phyloP scores from a whole-genome alignment of 495 filamentous ascomycete species.

The Penicillium macrosclerotiorum region DNA sequence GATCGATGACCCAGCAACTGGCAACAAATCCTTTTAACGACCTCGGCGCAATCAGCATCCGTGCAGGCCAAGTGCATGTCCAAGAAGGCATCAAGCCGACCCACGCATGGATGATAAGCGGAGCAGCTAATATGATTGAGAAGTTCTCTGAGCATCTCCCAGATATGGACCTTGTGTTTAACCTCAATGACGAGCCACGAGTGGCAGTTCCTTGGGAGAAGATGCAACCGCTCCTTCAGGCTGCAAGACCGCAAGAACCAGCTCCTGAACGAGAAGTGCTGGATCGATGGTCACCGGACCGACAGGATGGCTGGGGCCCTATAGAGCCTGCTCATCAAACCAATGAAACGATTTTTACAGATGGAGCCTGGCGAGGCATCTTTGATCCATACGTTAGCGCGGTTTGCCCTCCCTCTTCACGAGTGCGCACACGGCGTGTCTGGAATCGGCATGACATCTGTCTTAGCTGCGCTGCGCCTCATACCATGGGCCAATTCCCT shows the following conservation, averaged over 20 bases:
- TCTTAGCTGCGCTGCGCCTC: slow-evolving; percentile 58
- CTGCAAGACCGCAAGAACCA: slow-evolving; percentile 27
- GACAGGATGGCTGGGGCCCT: slow-evolving; percentile 39
- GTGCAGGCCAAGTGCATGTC: slow-evolving; percentile 41
- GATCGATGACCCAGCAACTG: slow-evolving; percentile 43
- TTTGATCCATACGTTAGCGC: slow-evolving; percentile 49
- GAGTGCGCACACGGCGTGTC: slow-evolving; percentile 43
- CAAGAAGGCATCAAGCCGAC: slow-evolving; percentile 49
- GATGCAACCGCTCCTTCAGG: slow-evolving; percentile 35
- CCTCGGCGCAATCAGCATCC: slow-evolving; percentile 46
- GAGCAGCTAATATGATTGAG: slow-evolving; percentile 62
- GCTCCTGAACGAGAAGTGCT: slow-evolving; percentile 19
- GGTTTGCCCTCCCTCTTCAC: slow-evolving; percentile 58
- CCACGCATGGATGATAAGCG: slow-evolving; percentile 56
- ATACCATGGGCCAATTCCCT: slow-evolving; percentile 67
- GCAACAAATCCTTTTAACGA: slow-evolving; percentile 50
- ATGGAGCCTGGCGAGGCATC: slow-evolving; percentile 40
- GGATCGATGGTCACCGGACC: slow-evolving; percentile 35
- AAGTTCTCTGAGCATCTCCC: slow-evolving; percentile 69
- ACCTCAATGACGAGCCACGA: slow-evolving; percentile 74
- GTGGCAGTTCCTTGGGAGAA: slow-evolving; percentile 69
- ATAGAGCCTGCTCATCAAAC: slow-evolving; percentile 43
- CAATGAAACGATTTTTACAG: slow-evolving; percentile 49
- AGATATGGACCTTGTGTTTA: slow-evolving; percentile 79
- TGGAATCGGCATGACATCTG: slow-evolving; percentile 57